Conservation (phyloP, 2,329 filamentous ascomycete species). For the Sarocladium brachiariae region DNA sequence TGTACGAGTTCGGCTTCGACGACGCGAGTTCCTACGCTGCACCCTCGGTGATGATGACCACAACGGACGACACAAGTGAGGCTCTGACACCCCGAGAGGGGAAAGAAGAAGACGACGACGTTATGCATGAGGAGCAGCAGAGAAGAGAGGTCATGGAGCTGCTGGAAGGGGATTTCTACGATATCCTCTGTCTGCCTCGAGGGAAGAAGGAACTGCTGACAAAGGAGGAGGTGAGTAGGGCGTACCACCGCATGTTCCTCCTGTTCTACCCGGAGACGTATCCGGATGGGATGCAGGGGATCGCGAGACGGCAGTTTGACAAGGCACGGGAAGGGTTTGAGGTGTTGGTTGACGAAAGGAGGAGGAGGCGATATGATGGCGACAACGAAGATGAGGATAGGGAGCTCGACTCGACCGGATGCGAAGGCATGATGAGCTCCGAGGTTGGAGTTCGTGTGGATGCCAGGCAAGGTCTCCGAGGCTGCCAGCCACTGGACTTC, state of each 20-base stretch:
- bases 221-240: constrained; percentile 30
- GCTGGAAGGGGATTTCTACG: constrained; percentile 32
- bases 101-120: constrained; percentile 13
- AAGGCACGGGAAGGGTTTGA: constrained; percentile 39
- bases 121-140: constrained; percentile 6
- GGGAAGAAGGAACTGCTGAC: constrained; percentile 19
- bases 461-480: not conserved
- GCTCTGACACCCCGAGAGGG: constrained; percentile 20
- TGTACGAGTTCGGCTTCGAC: constrained; percentile 41
- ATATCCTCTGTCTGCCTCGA: constrained; percentile 36
- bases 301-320: constrained; percentile 34
- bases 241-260: constrained; percentile 38
- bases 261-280: constrained; percentile 38
- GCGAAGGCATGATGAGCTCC: not conserved
- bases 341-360: constrained; percentile 36
- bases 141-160: constrained; percentile 12
- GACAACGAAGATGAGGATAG: constrained; percentile 15
- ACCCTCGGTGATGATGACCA: constrained; percentile 19
- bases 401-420: constrained; percentile 1
- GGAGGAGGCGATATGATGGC: constrained; percentile 35
- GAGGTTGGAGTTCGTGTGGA: not conserved
- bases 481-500: not conserved
- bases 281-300: constrained; percentile 29
- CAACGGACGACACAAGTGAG: too few species aligned
- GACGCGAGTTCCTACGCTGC: constrained; percentile 38